Base-by-base conservation (phyloP, 1,284 basidiomycete genomes). In the Fomitiporia mediterranea region DNA sequence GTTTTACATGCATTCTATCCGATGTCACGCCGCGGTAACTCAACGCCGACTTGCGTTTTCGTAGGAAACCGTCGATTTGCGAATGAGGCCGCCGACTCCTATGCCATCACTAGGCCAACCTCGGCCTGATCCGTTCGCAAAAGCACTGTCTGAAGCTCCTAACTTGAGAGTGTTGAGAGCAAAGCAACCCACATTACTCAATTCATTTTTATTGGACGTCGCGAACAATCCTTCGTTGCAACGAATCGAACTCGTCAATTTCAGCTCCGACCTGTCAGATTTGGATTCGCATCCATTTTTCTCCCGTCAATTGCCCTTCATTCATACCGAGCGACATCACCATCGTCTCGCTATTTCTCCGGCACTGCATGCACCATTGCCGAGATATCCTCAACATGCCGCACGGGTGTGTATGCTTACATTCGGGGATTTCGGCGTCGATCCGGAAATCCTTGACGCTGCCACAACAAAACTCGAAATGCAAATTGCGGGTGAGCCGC, bases 121-220 rank as follows among this genome's bases (percentile, higher is more conserved):
- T 53, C 19, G 11, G 37, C 55, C 58, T 35, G 50, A 55, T 37
- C 57, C 61, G 3, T 68, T 77, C 47, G 69, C 71, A 4, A 53
- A 64, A 4, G 72, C 74, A 0, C 69, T 81, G 13, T 68, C 73
- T 34, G 61, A 54, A 23, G 65, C 64, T 43, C 75, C 62, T 38
- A 60, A 62, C 25, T 65, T 81, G 2, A 74, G 71, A 51, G 70
- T 68, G 0, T 69, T 81, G 53, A 67, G 71, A 34, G 76, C 79
- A 0, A 69, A 73, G 40, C 66, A 78, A 2, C 79, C 79, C 0
- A 70, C 70, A 1, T 65, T 78, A 0, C 81, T 80, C 78, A 81
- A 75, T 63, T 67, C 70, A 19, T 60, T 74, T 23, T 68, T 81
- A 54, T 69, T 78, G 51, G 55, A 69, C 35, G 67, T 80, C n/a